Conservation (phyloP, 23 red algal genomes). For the Cyanidiococcus yangmingshanensis region DNA sequence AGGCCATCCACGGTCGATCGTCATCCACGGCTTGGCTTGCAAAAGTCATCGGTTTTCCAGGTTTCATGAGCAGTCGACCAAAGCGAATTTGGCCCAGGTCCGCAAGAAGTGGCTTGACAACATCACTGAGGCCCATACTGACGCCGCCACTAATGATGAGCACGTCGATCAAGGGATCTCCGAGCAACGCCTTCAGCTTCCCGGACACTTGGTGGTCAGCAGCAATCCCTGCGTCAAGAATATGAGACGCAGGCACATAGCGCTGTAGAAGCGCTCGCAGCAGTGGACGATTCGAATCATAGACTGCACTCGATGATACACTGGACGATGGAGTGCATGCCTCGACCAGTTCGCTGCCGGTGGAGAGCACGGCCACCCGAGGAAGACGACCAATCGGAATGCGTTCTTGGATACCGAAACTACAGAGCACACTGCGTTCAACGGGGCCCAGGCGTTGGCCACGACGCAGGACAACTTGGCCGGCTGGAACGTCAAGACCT, state of each 20-base stretch:
- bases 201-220: slow-evolving; percentile 30
- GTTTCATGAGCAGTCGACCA: slow-evolving; percentile 82
- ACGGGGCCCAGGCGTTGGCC: slow-evolving; percentile 39
- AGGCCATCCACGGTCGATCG: not conserved
- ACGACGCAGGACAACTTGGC: slow-evolving; percentile 41
- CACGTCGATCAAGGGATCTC: slow-evolving; percentile 27
- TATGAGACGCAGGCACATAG: slow-evolving; percentile 24
- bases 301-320: slow-evolving; percentile 3
- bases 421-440: slow-evolving; percentile 51
- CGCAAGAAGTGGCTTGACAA: slow-evolving; percentile 54
- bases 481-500: slow-evolving; percentile 50
- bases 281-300: slow-evolving; percentile 82
- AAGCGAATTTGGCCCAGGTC: slow-evolving; percentile 59
- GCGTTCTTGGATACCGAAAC: slow-evolving; percentile 29
- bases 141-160: slow-evolving; percentile 75
- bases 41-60: slow-evolving; percentile 90
- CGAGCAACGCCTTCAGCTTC: slow-evolving; percentile 13
- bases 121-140: slow-evolving; percentile 65
- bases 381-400: slow-evolving; percentile 32
- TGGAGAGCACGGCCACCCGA: slow-evolving; percentile 67
- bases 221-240: slow-evolving; percentile 65
- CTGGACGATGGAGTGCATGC: slow-evolving; percentile 5
- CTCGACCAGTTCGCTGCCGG: slow-evolving; percentile 75
- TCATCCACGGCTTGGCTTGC: slow-evolving; percentile 12
- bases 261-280: slow-evolving; percentile 45